Evolutionary conservation across 1,284 basidiomycete genomes (phyloP), one percentile per base, ranked within the genome.

Genomic region (Sporisorium iseilematis-ciliati): DNA sequence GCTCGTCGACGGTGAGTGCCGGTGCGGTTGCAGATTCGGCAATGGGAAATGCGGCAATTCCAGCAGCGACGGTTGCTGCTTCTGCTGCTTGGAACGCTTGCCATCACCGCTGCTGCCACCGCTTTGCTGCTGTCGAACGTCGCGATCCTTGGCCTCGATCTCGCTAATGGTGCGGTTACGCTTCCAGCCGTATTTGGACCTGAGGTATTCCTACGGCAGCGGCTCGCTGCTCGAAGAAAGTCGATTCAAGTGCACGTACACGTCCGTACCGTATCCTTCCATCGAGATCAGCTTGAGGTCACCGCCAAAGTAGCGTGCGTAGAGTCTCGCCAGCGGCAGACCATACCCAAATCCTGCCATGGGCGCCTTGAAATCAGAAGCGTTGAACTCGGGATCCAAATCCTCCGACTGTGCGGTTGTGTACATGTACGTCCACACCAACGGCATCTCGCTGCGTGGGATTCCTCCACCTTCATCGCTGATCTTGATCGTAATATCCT

Each of bases 401-500:
- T 90, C 91, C 86, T 94, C 92, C 4, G 91, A 91, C 57, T 93
- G 92, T 90, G 98, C 97, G 2, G 97, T 99, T 38, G 97, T 99
- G 85, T 99, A 99, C 85, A 88, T 96, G 86, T 96, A 99, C 65
- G 95, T 98, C 96, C 96, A 99, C 57, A 98, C 97, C 57, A 97
- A 89, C 5, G 94, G 93, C 35, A 98, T 92, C 0, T 95, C 96
- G 79, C 92, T 83, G 51, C 96, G 87, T 20, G 95, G 91, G 67
- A 99, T 99, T 1, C 97, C 97, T 6, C 96, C 97, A 11, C 96
- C 96, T 84, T 99, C 96, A 85, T 94, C 93, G 23, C 89, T 91
- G 78, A 99, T 98, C 89, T 99, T 99, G 89, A 99, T 95, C 8
- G 96, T 99, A 80, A 99, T 98, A 85, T 99, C 96, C 85, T 90